Evolutionary conservation across 2,329 filamentous ascomycete genomes (phyloP).

Genomic region (Aspergillus sp.): DNA sequence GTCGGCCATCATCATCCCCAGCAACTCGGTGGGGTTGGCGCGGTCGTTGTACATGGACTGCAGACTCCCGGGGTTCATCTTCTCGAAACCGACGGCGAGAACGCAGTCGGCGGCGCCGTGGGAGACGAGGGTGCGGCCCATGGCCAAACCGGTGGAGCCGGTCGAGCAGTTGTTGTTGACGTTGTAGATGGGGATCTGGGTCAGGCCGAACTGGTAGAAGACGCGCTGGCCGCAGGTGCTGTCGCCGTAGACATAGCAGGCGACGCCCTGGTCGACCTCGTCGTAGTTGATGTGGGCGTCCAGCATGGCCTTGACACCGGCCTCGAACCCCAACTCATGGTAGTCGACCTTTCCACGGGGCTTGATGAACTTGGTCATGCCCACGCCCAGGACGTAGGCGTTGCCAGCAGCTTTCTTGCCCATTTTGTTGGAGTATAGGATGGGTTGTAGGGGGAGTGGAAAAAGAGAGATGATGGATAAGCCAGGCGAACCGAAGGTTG

Average conservation of each 20-base stretch:
- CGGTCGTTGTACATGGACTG: conserved; percentile 79
- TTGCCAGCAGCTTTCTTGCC: conserved; percentile 43
- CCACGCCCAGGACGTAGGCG: conserved; percentile 88
- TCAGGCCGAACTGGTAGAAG: conserved; percentile 99
- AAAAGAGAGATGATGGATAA: not conserved
- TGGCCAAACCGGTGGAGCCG: conserved; percentile 79
- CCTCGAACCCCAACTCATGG: conserved; percentile 87
- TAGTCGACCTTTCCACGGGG: conserved; percentile 90
- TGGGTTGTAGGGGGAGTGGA: conserved; percentile 27
- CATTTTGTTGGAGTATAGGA: conserved; percentile 39
- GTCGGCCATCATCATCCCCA: conserved; percentile 67
- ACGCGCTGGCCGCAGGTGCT: conserved; percentile 90
- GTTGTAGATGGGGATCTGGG: conserved; percentile 90
- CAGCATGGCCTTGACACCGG: conserved; percentile 75
- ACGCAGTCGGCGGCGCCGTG: conserved; percentile 79
- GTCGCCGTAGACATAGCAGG: conserved; percentile 98
- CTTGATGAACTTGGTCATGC: conserved; percentile 99
- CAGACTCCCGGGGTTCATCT: conserved; percentile 90
- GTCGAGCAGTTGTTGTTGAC: conserved; percentile 99
- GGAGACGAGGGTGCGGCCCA: conserved; percentile 70
- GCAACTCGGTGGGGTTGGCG: conserved; percentile 65
- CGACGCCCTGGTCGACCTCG: conserved; percentile 86
- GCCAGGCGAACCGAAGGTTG: conserved; percentile 1
- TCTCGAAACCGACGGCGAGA: conserved; percentile 90
- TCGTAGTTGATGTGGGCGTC: conserved; percentile 82